Base-by-base conservation (phyloP, 495 filamentous ascomycete species). In the Collariella sp. region DNA sequence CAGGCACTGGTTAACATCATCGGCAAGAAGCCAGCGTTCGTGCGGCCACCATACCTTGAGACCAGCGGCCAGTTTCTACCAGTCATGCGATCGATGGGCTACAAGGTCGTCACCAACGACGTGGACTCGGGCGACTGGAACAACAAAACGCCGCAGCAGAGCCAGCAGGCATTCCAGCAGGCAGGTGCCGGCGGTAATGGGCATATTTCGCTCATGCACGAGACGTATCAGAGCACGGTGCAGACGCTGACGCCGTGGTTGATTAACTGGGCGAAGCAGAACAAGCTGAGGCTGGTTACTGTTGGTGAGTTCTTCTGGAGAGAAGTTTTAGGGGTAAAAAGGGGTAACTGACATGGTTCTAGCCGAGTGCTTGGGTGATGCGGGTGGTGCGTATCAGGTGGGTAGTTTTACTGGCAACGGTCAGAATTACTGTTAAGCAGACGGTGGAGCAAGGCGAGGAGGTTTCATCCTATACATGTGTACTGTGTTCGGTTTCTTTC, bases 131-230 rank as follows among this genome's bases (percentile, higher is more conserved):
- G 73, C 29, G 77, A 79, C 64, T 80, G 78, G 77, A 77, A 79
- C 68, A 72, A 70, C 62, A 41, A 72, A 39, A 64, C 67, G 1
- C 70, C 76, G 3, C 24, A 56, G 52, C 67, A 73, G 65, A 74
- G 69, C 64, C 29, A 77, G 64, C 56, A 66, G 58, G 55, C 56
- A 48, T 78, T 80, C 64, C 48, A 60, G 26, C 57, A 64, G 36
- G 74, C 77, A 1, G 77, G 77, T 13, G 61, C 74, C 7, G 48
- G 56, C 10, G 77, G 76, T 7, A 71, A 73, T 42, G 77, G 76
- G 4, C 76, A 79, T 42, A 79, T 80, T 54, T 69, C 74, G 10
- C 66, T 80, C 34, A 79, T 79, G 76, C 78, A 80, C 56, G 78
- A 80, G 72, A 72, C 69, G 22, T 77, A 79, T 52, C 50, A 64